Evolutionary conservation across 2,329 filamentous ascomycete species (phyloP).

Genomic region (Pseudogymnoascus sp.): DNA sequence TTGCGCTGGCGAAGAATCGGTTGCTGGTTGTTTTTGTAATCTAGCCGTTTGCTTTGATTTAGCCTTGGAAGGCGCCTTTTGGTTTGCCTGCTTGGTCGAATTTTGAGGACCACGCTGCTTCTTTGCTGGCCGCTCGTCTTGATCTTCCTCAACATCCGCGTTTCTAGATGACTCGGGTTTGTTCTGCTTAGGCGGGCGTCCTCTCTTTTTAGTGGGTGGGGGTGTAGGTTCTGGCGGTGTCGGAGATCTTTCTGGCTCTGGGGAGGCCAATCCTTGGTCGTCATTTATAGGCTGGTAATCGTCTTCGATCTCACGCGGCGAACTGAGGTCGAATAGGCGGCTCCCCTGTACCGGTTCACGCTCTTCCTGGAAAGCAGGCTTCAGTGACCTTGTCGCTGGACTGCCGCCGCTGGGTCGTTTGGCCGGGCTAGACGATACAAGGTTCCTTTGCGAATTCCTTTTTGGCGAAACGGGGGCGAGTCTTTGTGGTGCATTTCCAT

Average conservation of each 20-base stretch:
- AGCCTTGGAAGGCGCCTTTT: background rate
- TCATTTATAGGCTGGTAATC: background rate
- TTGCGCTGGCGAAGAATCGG: conserved; percentile 17
- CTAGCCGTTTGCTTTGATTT: conserved; percentile 15
- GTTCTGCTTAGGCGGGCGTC: conserved; percentile 15
- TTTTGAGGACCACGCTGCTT: conserved; percentile 14
- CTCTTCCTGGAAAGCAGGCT: background rate
- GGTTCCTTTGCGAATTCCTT: conserved; percentile 17
- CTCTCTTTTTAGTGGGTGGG: conserved; percentile 20
- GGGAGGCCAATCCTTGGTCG: background rate
- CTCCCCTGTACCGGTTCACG: background rate
- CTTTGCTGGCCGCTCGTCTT: conserved; percentile 32
- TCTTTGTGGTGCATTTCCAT: conserved; percentile 12
- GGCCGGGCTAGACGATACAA: conserved; percentile 7
- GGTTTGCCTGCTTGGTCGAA: background rate
- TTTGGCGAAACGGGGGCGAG: conserved; percentile 1
- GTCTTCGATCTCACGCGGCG: background rate
- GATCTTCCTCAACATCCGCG: conserved; percentile 28
- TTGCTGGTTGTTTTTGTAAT: conserved; percentile 9
- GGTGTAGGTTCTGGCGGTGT: conserved; percentile 15
- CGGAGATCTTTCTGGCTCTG: background rate
- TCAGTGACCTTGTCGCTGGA: background rate
- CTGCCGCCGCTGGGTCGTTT: background rate
- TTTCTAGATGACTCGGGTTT: conserved; percentile 13
- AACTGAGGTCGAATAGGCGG: conserved; percentile 2